These are phyloP conservation scores for Trifolium fragiferum DNA, from an alignment of 306 rosid species.

Conservation along the genomic window DNA sequence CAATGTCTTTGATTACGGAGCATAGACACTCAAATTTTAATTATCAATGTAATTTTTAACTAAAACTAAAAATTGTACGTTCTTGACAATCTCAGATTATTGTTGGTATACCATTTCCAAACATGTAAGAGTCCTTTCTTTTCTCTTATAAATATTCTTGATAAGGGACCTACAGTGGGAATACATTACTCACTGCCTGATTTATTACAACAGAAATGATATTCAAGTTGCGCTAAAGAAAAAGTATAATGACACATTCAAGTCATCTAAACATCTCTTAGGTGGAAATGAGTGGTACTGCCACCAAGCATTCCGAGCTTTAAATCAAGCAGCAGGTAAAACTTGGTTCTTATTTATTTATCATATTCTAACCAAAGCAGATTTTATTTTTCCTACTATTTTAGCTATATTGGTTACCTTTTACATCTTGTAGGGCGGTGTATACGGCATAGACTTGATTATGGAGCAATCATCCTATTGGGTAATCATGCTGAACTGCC, in stretches of 20 bases:
- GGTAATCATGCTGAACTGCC: constrained; percentile 60
- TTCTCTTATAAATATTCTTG: constrained; percentile 33
- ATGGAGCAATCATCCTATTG: constrained; percentile 87
- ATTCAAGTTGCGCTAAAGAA: constrained; percentile 77
- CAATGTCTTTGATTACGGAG: constrained; percentile 31
- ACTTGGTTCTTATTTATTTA: constrained; percentile 8
- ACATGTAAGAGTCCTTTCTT: constrained; percentile 68
- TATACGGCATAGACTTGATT: constrained; percentile 86
- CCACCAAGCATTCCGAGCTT: constrained; percentile 95
- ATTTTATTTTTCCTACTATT: constrained; percentile 1
- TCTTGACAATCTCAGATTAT: constrained; percentile 90
- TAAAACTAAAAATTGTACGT: constrained; percentile 26
- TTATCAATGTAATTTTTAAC: constrained; percentile 26
- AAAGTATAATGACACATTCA: constrained; percentile 83
- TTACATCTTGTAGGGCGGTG: constrained; percentile 74
- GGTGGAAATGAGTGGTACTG: constrained; percentile 94
- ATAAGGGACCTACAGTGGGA: constrained; percentile 7
- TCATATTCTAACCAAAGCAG: constrained; percentile 14
- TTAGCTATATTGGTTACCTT: constrained; percentile 27
- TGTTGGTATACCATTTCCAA: constrained; percentile 96
- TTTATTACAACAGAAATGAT: constrained; percentile 69
- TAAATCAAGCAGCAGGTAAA: constrained; percentile 97
- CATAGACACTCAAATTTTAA: constrained; percentile 7
- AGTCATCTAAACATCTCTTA: constrained; percentile 72
- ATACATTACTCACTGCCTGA: constrained; percentile 42